Conservation (phyloP, 1,139 yeast genomes). For the Candida glucosophila region DNA sequence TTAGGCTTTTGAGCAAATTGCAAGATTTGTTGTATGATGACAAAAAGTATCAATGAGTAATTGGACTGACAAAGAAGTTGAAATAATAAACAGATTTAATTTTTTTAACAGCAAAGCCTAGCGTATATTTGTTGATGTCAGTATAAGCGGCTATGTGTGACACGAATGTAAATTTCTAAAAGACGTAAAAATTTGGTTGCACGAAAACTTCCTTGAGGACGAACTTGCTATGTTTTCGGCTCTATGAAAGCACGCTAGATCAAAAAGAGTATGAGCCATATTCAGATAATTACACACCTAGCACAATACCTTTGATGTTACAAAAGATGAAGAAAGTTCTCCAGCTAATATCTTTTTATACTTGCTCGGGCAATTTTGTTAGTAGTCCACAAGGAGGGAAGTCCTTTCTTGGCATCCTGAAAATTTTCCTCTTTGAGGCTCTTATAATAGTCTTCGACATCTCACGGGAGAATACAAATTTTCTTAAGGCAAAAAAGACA, state of each 20-base stretch:
- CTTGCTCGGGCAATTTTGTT: no score
- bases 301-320: slow-evolving; percentile 41
- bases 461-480: no score
- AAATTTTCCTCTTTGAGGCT: no score
- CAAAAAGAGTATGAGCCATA: no score
- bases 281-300: no score
- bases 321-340: slow-evolving; percentile 60
- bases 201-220: slow-evolving; percentile 47
- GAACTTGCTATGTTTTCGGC: slow-evolving; percentile 55
- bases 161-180: slow-evolving; percentile 37
- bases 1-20: slow-evolving; percentile 36
- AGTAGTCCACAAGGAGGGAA: no score
- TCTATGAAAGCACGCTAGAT: slow-evolving; percentile 40
- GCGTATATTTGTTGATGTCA: slow-evolving; percentile 52
- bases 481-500: no score
- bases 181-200: slow-evolving; percentile 44
- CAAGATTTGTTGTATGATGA: slow-evolving; percentile 53
- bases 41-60: slow-evolving; percentile 34
- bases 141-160: slow-evolving; percentile 41
- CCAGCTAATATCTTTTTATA: slow-evolving; percentile 74
- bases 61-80: slow-evolving; percentile 53
- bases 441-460: no score
- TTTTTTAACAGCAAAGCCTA: slow-evolving; percentile 64
- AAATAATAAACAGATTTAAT: slow-evolving; percentile 49
- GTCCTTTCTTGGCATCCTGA: no score